Base-by-base conservation (phyloP, 805 yeast species). In the Wickerhamomyces ciferrii region DNA sequence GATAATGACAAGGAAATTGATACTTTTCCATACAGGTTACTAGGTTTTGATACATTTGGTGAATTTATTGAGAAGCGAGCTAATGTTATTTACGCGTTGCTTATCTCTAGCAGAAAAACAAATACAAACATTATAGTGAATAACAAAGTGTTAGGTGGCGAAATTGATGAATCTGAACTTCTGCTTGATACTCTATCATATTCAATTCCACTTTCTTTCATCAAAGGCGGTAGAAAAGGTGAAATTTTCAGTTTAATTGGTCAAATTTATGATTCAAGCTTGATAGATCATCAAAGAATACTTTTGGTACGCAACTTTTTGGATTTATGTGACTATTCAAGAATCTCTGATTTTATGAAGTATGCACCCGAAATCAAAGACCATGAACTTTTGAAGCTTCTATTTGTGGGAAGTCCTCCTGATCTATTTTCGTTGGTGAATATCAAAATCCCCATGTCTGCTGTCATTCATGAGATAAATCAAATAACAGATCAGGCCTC, bases 171-270 rank as follows among this genome's bases (percentile, higher is more conserved):
- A 13, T 40, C 42, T 18, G 55, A 62, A 13, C 31, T 73, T 10
- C 50, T 66, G 9, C 48, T 53, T 5, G 70, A 68, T 11, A 58
- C 74, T 25, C 45, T 75, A 7, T 60, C 76, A 0, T 45, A 63
- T n/a, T 53, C 70, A 0, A 61, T 80, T 1, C 71, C 83, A 0
- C 52, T 78, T 19, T 62, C 79, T 0, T 77, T 65, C 50, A 60
- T 76, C 0, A 60, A 58, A 14, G 59, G 58, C 31, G 79, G 81
- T 0, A 43, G 59, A 1, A 55, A 74, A 46, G 60, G 65, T 43
- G 62, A 61, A 5, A 54, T 72, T 0, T 67, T 64, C 32, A 56
- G 52, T 31, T 36, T 9, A 29, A 55, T 49, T 35, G 49, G 17
- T 11, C 24, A 35, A 2, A 19, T 46, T 5, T 53, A 66, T 21